phyloP scores from a whole-genome alignment of 345 rosid species.

The Hibiscus trionum region DNA sequence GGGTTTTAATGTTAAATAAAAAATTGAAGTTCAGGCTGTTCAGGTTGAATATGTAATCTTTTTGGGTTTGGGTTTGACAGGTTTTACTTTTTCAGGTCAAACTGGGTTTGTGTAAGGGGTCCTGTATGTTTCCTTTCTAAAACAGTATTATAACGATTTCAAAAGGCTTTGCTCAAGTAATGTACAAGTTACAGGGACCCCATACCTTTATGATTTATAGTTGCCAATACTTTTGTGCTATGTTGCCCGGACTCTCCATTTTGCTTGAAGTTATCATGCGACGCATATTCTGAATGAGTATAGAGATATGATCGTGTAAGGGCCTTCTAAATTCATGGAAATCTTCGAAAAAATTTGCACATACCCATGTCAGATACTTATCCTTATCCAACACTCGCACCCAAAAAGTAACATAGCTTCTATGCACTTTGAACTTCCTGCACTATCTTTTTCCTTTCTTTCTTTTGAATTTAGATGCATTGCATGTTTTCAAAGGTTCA shows the following conservation, averaged over 20 bases:
- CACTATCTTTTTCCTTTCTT: neutral
- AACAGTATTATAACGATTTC: neutral
- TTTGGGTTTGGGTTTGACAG: neutral
- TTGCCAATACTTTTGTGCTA: neutral
- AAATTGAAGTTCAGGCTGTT: neutral
- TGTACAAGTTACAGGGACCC: neutral
- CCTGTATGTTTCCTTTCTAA: too few relatives aligned
- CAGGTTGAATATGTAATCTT: neutral
- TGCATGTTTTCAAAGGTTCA: neutral
- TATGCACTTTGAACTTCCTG: neutral
- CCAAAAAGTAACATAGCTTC: neutral
- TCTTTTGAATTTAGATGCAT: neutral
- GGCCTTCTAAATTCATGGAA: too few relatives aligned
- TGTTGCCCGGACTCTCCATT: neutral
- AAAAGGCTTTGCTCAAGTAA: neutral
- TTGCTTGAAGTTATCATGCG: neutral
- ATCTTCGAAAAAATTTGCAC: too few relatives aligned
- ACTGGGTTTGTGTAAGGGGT: too few relatives aligned
- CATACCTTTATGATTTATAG: neutral
- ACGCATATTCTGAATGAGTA: neutral
- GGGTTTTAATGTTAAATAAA: neutral
- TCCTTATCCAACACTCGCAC: too few relatives aligned
- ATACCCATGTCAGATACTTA: too few relatives aligned
- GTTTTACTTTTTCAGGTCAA: neutral
- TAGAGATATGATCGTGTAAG: too few relatives aligned